Base-by-base conservation (phyloP, 768 basidiomycete species). In the Rossbeevera mucosa region DNA sequence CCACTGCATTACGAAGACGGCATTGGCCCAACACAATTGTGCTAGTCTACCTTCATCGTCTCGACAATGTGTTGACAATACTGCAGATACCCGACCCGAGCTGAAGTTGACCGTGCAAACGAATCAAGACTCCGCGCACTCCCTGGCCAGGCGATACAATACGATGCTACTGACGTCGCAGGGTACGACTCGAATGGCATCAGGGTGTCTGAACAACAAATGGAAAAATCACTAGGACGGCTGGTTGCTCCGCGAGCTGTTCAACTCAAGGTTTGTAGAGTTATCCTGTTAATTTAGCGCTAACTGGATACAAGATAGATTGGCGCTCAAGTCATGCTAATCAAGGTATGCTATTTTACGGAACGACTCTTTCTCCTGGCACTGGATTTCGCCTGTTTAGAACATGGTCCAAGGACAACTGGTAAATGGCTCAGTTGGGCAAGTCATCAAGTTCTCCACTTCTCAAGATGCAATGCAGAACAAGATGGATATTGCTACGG, bases 311-410 rank as follows among this genome's bases (percentile, higher is more conserved):
- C 44, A 38, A 40, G 25, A 40, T 48, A 91, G 80, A 73, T 85
- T 47, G 86, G 85, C 12, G 88, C 91, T 3, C 93, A 95, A 64
- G 93, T 95, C 4, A 91, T 91, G 89, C 65, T 88, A 2, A 76
- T 87, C 57, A 87, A 87, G 75, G 86, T 82, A 52, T 7, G 43
- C 44, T 18, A 44, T 44, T n/a, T 36, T 22, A 6, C 28, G 43
- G 8, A 30, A 2, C n/a, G n/a, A 33, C 7, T 5, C 16, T 29
- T 31, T 56, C 28, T 31, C 22, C 11, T 30, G 11, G 16, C 5
- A 47, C 28, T 52, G 21, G 57, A 43, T 13, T 26, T 44, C 45
- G 22, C 13, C 12, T 18, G 7, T 42, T 21, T 56, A 88, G 86
- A 89, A 89, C 57, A 64, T 88, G 50, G 63, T 76, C 1, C 86